Percentiles rank a stretch among this genome's conserved stretches.
Evolutionary conservation across 306 rosid genomes (phyloP).

Genomic region (Inga laurina): DNA sequence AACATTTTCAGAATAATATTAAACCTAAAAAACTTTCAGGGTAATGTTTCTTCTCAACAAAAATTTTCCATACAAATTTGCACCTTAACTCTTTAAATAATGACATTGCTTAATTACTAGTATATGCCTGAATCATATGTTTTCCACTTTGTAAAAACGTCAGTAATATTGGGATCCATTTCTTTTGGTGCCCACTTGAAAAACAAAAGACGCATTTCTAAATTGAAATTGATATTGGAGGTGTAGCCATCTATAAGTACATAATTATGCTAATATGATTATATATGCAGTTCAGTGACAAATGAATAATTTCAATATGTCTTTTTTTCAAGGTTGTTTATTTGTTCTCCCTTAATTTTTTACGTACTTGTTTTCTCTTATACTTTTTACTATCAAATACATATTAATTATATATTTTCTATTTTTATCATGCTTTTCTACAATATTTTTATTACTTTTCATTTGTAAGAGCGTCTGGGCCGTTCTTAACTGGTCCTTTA

Average conservation of each 20-base stretch:
- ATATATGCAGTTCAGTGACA: not conserved
- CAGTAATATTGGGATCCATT: not conserved
- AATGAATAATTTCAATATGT: not conserved
- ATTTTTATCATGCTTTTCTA: no score
- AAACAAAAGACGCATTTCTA: no score
- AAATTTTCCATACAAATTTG: no score
- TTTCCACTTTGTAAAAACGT: not conserved
- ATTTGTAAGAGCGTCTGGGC: no score
- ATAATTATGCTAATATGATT: not conserved
- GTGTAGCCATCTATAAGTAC: not conserved
- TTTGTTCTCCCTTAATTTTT: not conserved
- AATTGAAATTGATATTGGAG: not conserved
- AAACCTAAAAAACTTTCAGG: no score
- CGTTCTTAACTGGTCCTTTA: no score
- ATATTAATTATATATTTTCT: no score
- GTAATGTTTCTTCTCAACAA: no score
- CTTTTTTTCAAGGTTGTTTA: not conserved
- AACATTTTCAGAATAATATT: no score
- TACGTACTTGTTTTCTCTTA: no score
- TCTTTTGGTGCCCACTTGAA: not conserved
- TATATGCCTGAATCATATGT: not conserved
- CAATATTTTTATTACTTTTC: no score
- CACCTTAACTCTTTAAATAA: no score
- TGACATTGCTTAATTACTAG: not conserved
- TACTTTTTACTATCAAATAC: not conserved